A percentile compares a stretch with the other conserved stretches of the same genome.
phyloP scores from a whole-genome alignment of 768 basidiomycete species.

The Rhodotorula toruloides region DNA sequence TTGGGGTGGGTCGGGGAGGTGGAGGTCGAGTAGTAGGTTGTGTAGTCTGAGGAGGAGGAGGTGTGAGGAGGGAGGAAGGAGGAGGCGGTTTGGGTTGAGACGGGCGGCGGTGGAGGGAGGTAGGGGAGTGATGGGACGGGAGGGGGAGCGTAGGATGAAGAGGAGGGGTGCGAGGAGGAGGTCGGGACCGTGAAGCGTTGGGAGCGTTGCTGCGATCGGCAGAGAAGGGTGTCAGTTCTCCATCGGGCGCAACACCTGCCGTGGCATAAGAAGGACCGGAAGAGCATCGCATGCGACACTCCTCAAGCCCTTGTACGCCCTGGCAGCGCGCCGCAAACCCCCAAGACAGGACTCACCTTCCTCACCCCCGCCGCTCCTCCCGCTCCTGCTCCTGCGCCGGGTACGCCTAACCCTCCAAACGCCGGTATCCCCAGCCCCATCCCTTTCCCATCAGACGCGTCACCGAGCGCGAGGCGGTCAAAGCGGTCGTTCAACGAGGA shows the following conservation, averaged over 20 bases:
- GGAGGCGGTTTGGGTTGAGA: constrained; percentile 9
- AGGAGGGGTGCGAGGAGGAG: neutral
- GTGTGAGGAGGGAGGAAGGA: neutral
- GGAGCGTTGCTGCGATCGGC: constrained; percentile 39
- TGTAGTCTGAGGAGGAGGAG: neutral
- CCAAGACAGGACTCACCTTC: neutral
- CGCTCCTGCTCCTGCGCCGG: too few relatives aligned
- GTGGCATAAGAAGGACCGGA: neutral
- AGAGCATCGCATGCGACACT: too few relatives aligned
- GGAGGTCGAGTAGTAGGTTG: neutral
- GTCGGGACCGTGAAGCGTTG: constrained; percentile 39
- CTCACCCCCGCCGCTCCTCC: neutral
- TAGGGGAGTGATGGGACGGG: constrained; percentile 4
- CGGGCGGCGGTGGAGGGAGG: constrained; percentile 20
- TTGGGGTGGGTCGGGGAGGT: neutral
- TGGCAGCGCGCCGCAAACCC: too few relatives aligned
- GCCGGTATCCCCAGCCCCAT: too few relatives aligned
- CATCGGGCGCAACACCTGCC: neutral
- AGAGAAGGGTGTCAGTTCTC: neutral
- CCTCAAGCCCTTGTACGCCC: too few relatives aligned
- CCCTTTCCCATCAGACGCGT: neutral
- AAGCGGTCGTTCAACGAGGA: too few relatives aligned
- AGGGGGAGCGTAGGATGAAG: neutral
- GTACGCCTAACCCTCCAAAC: too few relatives aligned
- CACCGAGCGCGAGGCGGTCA: neutral